A percentile compares a stretch with the other conserved stretches of the same genome.
Evolutionary conservation across 2,329 filamentous ascomycete genomes (phyloP).

Genomic region (Passalora sequoiae): DNA sequence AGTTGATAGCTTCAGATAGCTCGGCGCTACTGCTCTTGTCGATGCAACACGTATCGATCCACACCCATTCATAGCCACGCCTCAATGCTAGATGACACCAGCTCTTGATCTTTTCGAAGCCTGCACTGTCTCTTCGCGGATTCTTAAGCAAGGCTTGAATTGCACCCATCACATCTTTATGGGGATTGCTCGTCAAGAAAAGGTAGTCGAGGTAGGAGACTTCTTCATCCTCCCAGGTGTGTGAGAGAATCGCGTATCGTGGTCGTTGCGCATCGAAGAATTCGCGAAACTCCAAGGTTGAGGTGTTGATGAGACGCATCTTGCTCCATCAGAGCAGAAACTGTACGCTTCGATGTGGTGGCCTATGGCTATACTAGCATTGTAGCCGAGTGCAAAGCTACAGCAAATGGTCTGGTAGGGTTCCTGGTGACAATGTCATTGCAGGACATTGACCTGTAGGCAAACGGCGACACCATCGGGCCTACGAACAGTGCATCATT

Average conservation of each 20-base stretch:
- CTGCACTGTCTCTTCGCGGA: background rate
- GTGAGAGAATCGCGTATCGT: conserved; percentile 15
- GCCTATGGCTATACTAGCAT: no score
- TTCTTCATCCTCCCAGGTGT: conserved; percentile 15
- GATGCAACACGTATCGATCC: conserved; percentile 24
- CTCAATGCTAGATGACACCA: background rate
- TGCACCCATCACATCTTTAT: background rate
- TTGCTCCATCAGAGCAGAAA: background rate
- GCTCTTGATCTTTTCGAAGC: background rate
- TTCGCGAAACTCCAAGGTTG: background rate
- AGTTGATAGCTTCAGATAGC: conserved; percentile 13
- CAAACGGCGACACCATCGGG: no score
- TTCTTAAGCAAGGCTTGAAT: background rate
- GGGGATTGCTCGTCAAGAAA: background rate
- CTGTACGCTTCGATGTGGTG: no score
- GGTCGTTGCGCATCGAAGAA: conserved; percentile 8
- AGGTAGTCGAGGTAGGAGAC: conserved; percentile 9
- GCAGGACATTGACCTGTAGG: no score
- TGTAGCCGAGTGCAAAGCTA: no score
- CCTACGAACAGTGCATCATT: no score
- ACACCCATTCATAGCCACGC: conserved; percentile 16
- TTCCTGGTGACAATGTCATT: no score
- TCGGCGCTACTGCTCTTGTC: conserved; percentile 21
- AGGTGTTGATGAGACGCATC: conserved; percentile 14
- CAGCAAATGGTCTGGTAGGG: no score